Conservation (phyloP, 176 grass and related monocot genomes). For the Bothriochloa decipiens region DNA sequence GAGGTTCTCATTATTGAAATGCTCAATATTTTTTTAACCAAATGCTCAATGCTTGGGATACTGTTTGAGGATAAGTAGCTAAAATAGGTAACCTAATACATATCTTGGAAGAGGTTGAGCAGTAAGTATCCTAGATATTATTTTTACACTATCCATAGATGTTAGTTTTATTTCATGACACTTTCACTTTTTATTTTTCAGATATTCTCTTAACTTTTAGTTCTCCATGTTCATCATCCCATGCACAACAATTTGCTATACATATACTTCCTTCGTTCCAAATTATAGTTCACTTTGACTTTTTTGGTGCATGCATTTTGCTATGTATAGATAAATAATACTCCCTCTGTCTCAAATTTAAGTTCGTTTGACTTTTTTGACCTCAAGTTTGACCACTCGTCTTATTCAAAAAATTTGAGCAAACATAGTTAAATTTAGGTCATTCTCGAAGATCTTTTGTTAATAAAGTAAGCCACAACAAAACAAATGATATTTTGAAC, state of each 20-base stretch:
- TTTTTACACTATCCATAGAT: background rate
- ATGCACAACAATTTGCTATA: background rate
- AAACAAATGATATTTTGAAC: no score
- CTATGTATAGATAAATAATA: no score
- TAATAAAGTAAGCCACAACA: no score
- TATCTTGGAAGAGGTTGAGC: constrained; percentile 17
- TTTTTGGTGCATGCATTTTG: no score
- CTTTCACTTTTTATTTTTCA: background rate
- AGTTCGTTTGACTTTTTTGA: no score
- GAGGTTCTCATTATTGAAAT: constrained; percentile 12
- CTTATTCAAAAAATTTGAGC: no score
- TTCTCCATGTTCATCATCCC: background rate
- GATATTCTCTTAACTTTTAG: background rate
- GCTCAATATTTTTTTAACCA: constrained; percentile 8
- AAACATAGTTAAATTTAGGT: no score
- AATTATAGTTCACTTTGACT: no score
- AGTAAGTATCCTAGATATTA: background rate
- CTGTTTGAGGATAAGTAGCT: constrained; percentile 19
- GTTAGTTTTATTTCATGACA: background rate
- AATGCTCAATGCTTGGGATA: constrained; percentile 12
- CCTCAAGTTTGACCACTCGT: no score
- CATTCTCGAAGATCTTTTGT: no score
- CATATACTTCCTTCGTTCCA: no score
- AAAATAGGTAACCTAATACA: background rate
- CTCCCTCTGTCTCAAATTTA: no score